Conservation (phyloP, 768 basidiomycete genomes). For the Baorangia bicolor region DNA sequence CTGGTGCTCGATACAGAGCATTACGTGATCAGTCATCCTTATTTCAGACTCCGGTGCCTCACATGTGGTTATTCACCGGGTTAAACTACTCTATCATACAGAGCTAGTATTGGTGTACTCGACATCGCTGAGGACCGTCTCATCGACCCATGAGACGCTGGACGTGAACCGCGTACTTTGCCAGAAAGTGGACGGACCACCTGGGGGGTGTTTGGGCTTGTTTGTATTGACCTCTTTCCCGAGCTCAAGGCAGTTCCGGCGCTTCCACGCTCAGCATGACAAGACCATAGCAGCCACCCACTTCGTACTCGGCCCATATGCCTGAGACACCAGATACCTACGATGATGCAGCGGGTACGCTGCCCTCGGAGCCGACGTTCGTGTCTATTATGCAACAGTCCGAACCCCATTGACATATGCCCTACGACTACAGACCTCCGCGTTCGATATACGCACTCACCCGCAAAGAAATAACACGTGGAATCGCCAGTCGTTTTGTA, state of each 20-base stretch:
- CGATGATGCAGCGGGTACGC: constrained; percentile 37
- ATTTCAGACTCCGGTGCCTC: not conserved
- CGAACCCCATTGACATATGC: constrained; percentile 14
- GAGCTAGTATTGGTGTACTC: not conserved
- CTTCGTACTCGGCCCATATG: constrained; percentile 33
- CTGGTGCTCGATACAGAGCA: not conserved
- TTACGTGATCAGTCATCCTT: not conserved
- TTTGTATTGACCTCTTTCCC: constrained; percentile 22
- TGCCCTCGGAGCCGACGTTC: constrained; percentile 29
- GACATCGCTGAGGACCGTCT: not conserved
- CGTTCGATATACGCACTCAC: constrained; percentile 86
- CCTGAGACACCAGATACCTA: constrained; percentile 30
- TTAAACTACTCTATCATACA: not conserved
- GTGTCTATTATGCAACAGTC: constrained; percentile 17
- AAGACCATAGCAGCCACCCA: not conserved
- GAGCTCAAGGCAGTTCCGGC: not conserved
- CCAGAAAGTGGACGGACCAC: too few species aligned
- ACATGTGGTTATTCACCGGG: not conserved
- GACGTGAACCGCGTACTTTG: not conserved
- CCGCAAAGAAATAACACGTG: constrained; percentile 76
- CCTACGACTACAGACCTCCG: constrained; percentile 49
- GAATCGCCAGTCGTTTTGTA: constrained; percentile 87
- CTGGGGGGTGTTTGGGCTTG: constrained; percentile 27
- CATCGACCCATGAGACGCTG: not conserved
- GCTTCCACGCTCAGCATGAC: constrained; percentile 5